Base-by-base conservation (phyloP, 139 green algal species). In the Yamagishiella unicocca region DNA sequence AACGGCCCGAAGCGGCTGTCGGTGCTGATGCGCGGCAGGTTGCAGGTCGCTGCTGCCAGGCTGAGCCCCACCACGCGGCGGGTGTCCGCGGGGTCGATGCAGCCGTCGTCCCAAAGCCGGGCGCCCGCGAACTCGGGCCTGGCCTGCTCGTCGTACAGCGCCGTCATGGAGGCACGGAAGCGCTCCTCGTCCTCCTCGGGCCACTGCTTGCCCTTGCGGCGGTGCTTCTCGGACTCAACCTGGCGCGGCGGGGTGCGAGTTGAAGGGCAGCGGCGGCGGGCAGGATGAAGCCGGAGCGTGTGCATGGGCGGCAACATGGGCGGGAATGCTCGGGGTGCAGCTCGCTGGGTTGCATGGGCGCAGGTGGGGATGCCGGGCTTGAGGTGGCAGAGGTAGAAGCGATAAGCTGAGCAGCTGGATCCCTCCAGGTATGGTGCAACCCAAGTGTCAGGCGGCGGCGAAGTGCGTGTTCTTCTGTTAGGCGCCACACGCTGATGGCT, bases 61-160 rank as follows among this genome's bases (percentile, higher is more conserved):
- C 84, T 88, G 50, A 99, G 87, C 19, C 93, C 93, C 68, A 98
- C 89, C 75, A 99, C 96, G 7, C 87, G 83, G 1, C 96, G 84
- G 0, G 96, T 97, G 89, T 98, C 96, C 33, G 91, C 94, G 21
- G 70, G 70, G 79, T 96, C 95, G 50, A 99, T 98, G 35, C 98
- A 93, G 22, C 97, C 97, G 83, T 99, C 97, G 84, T 99, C 97
- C 97, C 97, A 99, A 72, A 99, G 91, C 29, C 97, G 88, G 7
- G 97, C 97, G 25, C 84, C 96, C 21, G 96, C 92, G 82, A 93
- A 98, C 66, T 91, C 93, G 19, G 96, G 90, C 24, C 88, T 67
- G 7, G 95, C 97, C 90, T 99, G 96, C 2, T 61, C 58, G 55
- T 99, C 97, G 81, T 98, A 99, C 62, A 64, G 74, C 27, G 67